These are phyloP conservation scores for Smittium culicis DNA, from an alignment of 371 early-diverging fungal species.

Conservation along the genomic window DNA sequence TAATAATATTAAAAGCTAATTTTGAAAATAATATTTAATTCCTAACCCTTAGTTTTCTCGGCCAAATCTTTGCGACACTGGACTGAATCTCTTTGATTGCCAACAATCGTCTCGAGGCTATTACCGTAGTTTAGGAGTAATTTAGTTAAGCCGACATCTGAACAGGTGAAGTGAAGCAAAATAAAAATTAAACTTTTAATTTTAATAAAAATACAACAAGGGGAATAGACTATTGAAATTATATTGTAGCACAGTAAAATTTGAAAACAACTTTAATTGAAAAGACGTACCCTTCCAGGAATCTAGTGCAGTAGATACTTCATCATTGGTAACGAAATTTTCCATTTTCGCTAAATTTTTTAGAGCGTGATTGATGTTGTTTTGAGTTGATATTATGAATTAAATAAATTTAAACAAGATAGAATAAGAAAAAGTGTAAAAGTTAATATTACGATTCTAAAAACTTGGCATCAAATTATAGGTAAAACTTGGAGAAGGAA, in stretches of 20 bases:
- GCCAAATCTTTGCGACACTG: slow-evolving; percentile 67
- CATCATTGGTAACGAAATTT: neutral
- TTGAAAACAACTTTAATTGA: too few relatives aligned
- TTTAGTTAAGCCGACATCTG: slow-evolving; percentile 43
- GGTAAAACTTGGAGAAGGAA: too few relatives aligned
- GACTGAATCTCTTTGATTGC: slow-evolving; percentile 67
- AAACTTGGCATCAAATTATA: too few relatives aligned
- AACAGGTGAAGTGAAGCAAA: too few relatives aligned
- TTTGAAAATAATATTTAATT: too few relatives aligned
- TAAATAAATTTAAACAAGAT: too few relatives aligned
- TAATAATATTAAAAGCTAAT: neutral
- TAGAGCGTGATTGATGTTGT: too few relatives aligned
- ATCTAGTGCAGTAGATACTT: slow-evolving; percentile 1
- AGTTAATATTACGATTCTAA: too few relatives aligned
- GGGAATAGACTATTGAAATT: neutral
- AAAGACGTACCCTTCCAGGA: slow-evolving; percentile 8
- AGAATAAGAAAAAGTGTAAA: too few relatives aligned
- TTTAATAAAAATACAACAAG: neutral
- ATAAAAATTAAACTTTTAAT: too few relatives aligned
- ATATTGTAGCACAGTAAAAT: neutral
- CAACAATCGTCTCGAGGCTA: slow-evolving; percentile 60
- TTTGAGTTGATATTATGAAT: too few relatives aligned
- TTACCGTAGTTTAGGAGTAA: slow-evolving; percentile 62
- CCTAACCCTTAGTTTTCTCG: slow-evolving; percentile 71
- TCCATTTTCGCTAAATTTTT: too few relatives aligned